Evolutionary conservation across 1,284 basidiomycete genomes (phyloP).

Genomic region (Papiliotrema terrestris): DNA sequence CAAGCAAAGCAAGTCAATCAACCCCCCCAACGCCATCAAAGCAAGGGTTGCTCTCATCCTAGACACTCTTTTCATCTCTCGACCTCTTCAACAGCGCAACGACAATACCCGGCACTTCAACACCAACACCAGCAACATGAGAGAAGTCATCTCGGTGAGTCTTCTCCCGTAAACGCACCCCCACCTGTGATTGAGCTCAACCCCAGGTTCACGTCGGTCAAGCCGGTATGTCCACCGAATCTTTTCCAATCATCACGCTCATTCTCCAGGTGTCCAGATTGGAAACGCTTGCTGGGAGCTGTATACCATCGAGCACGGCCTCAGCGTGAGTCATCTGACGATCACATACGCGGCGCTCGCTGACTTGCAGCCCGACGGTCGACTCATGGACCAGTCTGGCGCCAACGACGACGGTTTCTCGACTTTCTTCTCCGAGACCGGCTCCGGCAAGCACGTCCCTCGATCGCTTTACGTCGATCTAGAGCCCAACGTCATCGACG

Average conservation of each 20-base stretch:
- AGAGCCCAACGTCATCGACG: slow-evolving; percentile 93
- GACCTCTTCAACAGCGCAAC: not conserved
- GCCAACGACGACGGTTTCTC: slow-evolving; percentile 86
- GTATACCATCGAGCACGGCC: slow-evolving; percentile 97
- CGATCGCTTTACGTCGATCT: slow-evolving; percentile 96
- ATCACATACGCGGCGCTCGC: no score
- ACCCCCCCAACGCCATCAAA: not conserved
- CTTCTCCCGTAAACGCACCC: not conserved
- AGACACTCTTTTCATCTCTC: not conserved
- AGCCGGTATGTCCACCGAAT: slow-evolving; percentile 36
- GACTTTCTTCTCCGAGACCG: slow-evolving; percentile 63
- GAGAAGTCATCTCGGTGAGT: slow-evolving; percentile 49
- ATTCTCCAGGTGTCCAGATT: slow-evolving; percentile 56
- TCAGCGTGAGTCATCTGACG: slow-evolving; percentile 64
- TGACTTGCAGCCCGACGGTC: slow-evolving; percentile 1
- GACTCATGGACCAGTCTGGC: slow-evolving; percentile 85
- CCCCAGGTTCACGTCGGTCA: slow-evolving; percentile 50
- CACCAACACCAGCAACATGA: slow-evolving; percentile 21
- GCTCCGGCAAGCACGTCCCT: slow-evolving; percentile 93
- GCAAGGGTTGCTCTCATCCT: not conserved
- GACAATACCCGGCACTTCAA: no score
- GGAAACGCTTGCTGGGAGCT: slow-evolving; percentile 98
- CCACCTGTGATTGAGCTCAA: not conserved
- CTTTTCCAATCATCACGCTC: slow-evolving; percentile 1
- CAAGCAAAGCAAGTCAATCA: not conserved